Percentiles rank a stretch among this genome's conserved stretches.
phyloP scores from a whole-genome alignment of 148 eudicot species.

The Drosera capensis region DNA sequence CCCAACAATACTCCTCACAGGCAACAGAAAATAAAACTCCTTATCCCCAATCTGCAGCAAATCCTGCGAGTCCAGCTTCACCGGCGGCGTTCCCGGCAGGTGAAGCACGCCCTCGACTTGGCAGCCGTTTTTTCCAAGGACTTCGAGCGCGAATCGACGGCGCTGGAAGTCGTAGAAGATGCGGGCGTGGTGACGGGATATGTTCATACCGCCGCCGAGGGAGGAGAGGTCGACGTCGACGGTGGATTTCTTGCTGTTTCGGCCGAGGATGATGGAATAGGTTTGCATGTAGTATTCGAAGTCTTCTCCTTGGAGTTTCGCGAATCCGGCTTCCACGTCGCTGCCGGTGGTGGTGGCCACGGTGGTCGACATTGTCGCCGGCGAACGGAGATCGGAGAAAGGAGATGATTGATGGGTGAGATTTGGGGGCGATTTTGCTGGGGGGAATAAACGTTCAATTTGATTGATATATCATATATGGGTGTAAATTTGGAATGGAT shows the following conservation, averaged over 20 bases:
- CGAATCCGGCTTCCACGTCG: constrained; percentile 91
- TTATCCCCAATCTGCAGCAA: constrained; percentile 81
- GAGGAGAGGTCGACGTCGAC: constrained; percentile 90
- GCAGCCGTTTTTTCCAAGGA: constrained; percentile 85
- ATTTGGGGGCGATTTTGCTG: too few species aligned
- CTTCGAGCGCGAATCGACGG: constrained; percentile 82
- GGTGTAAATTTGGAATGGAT: too few species aligned
- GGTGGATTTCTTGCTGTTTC: constrained; percentile 71
- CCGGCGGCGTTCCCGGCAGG: constrained; percentile 65
- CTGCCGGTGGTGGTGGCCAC: too few species aligned
- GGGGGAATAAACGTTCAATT: too few species aligned
- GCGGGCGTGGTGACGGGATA: constrained; percentile 91
- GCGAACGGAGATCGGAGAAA: too few species aligned
- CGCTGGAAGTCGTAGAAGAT: constrained; percentile 94
- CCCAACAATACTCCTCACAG: constrained; percentile 55
- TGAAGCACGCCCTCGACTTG: constrained; percentile 80
- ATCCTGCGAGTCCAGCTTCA: constrained; percentile 80
- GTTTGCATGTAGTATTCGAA: constrained; percentile 98
- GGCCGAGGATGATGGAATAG: constrained; percentile 80
- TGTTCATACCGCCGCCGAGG: constrained; percentile 94
- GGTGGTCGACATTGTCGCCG: too few species aligned
- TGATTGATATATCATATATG: too few species aligned
- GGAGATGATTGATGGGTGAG: too few species aligned
- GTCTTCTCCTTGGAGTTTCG: constrained; percentile 90
- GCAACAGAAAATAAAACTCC: constrained; percentile 76